Evolutionary conservation across 495 filamentous ascomycete species (phyloP).

Genomic region (Xylaria grammica): DNA sequence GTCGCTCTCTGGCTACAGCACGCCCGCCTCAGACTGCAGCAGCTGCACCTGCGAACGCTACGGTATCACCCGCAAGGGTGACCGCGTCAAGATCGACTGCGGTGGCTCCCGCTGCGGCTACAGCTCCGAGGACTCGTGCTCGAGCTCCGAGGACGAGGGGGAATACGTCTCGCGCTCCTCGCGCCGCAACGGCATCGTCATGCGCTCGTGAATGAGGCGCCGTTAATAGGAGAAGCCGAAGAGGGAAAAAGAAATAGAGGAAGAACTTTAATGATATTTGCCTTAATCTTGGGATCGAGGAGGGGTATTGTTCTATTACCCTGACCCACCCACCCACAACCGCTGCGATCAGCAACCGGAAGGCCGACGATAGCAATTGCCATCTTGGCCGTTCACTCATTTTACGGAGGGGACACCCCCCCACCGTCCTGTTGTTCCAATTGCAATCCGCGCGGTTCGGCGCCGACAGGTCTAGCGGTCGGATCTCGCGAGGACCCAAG

Average conservation of each 20-base stretch:
- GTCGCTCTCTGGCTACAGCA: conserved; percentile 73
- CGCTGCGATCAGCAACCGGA: conserved; percentile 26
- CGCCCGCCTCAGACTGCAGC: conserved; percentile 55
- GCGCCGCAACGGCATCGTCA: conserved; percentile 79
- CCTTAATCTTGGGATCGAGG: conserved; percentile 12
- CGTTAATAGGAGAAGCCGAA: conserved; percentile 25
- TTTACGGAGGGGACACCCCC: conserved; percentile 26
- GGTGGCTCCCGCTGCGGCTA: conserved; percentile 85
- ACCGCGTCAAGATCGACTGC: conserved; percentile 92
- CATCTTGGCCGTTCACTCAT: conserved; percentile 42
- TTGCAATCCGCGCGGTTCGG: conserved; percentile 38
- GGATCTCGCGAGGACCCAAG: conserved; percentile 26
- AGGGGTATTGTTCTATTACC: conserved; percentile 12
- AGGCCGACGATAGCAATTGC: conserved; percentile 34
- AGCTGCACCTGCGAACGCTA: conserved; percentile 91
- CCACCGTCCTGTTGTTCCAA: conserved; percentile 37
- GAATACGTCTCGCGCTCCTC: conserved; percentile 64
- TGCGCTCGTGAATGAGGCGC: conserved; percentile 52
- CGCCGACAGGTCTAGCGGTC: conserved; percentile 21
- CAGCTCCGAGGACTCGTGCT: conserved; percentile 62
- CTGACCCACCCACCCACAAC: not conserved
- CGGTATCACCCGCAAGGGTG: conserved; percentile 90
- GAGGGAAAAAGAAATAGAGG: conserved; percentile 27
- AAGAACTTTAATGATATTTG: conserved; percentile 24
- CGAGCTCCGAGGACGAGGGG: conserved; percentile 54